Conservation (phyloP, 352 stramenopile species). For the Phytopythium boreale region DNA sequence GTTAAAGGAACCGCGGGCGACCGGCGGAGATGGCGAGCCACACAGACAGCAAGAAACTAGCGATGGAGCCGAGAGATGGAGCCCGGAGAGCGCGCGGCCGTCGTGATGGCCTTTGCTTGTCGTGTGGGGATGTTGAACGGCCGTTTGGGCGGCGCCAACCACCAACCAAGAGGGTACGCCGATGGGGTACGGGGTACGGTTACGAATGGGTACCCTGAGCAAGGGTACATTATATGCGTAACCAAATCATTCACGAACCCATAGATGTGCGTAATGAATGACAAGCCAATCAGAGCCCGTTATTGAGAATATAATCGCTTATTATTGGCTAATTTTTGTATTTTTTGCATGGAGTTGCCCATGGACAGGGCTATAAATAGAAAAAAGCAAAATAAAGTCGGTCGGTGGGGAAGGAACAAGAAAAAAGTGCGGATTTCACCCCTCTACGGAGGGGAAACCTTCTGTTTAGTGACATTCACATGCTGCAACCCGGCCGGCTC, state of each 20-base stretch:
- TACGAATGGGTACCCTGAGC: background rate
- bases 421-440: background rate
- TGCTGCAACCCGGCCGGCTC: background rate
- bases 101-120: background rate
- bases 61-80: background rate
- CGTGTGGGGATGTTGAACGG: conserved; percentile 8
- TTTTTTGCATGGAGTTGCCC: background rate
- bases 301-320: background rate
- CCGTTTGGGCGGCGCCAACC: conserved; percentile 6
- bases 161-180: conserved; percentile 2
- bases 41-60: background rate
- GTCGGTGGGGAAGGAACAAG: background rate
- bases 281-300: background rate
- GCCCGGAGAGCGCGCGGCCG: background rate
- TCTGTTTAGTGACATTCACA: background rate
- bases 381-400: background rate
- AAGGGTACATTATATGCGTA: background rate
- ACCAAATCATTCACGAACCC: no score
- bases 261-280: no score
- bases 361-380: background rate
- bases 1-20: background rate
- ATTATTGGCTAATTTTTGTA: background rate
- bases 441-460: conserved; percentile 2
- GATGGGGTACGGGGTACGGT: background rate
- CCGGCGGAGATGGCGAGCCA: background rate